Evolutionary conservation across 2,329 filamentous ascomycete genomes (phyloP).

Genomic region (Magnaporthiopsis poae): DNA sequence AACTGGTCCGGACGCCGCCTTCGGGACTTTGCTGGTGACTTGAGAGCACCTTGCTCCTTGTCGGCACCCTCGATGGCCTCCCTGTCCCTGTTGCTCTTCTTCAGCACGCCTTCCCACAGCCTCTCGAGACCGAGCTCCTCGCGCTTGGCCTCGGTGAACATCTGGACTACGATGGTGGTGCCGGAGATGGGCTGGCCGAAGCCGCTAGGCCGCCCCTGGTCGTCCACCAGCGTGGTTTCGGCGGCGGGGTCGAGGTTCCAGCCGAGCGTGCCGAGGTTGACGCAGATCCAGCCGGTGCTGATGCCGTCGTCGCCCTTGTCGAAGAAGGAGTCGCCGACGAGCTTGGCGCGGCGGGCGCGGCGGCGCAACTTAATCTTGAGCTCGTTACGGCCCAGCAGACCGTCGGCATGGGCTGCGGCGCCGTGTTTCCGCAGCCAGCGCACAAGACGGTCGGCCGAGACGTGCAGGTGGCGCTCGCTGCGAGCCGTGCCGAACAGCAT

Average conservation of each 20-base stretch:
- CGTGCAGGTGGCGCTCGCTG: conserved; percentile 85
- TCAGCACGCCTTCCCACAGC: conserved; percentile 38
- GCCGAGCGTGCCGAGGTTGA: conserved; percentile 69
- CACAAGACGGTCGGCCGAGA: conserved; percentile 80
- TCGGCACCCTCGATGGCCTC: conserved; percentile 1
- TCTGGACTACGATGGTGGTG: conserved; percentile 46
- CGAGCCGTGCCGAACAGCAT: conserved; percentile 90
- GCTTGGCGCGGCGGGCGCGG: conserved; percentile 69
- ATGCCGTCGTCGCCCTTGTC: conserved; percentile 67
- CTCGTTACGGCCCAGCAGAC: conserved; percentile 80
- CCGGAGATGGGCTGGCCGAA: conserved; percentile 53
- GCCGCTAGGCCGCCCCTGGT: conserved; percentile 56
- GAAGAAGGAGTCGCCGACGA: conserved; percentile 60
- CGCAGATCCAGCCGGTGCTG: conserved; percentile 89
- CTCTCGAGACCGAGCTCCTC: conserved; percentile 43
- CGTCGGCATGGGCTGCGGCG: conserved; percentile 70
- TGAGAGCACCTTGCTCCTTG: background rate
- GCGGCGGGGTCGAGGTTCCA: conserved; percentile 27
- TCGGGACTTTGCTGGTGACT: background rate
- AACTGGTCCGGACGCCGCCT: background rate
- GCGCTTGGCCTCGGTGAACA: conserved; percentile 45
- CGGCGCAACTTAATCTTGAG: conserved; percentile 77
- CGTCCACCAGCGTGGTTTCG: conserved; percentile 34
- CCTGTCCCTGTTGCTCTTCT: conserved; percentile 16
- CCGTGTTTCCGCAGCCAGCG: conserved; percentile 72